Evolutionary conservation across 176 grass and related monocot genomes (phyloP), one percentile per base, ranked within the genome.

Genomic region (Tuctoria greenei): DNA sequence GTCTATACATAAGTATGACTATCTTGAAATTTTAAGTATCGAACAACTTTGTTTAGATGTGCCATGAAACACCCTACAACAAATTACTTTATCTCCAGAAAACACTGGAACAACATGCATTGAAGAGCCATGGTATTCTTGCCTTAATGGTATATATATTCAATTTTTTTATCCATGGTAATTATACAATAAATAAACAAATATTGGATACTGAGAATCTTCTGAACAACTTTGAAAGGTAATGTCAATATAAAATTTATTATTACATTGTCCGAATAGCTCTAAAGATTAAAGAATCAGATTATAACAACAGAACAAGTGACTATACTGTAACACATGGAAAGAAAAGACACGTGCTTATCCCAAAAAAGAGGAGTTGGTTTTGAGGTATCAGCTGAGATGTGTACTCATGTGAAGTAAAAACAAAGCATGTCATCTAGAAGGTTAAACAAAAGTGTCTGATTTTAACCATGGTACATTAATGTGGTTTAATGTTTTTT

Each of bases 401-500:
- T 4, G 11, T 15, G 15, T 45, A 23, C 61, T 50, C 34, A 59
- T 70, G 16, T 20, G 28, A 65, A 66, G 31, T 73, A 78, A 40
- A 84, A 69, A 72, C 15, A 47, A 73, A 71, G 4, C 36, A 42
- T 18, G 20, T 46, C 15, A 9, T 46, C 39, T 15, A 20, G 34
- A 16, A 63, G 31, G 25, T 63, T 55, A 79, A 46, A 73, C 43
- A 71, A 2, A 56, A 67, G 49, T 42, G 51, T 6, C 31, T 80
- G 61, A 42, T 43, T 69, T 23, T n/a, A 61, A 79, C 66, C 73
- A 52, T 41, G 67, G 40, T 61, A 61, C 31, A 31, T 31, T 1
- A 52, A 69, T 41, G 73, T 83, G 31, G 42, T 60, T 45, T 68
- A 44, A 42, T n/a, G n/a, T n/a, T n/a, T n/a, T n/a, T n/a, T n/a